These are phyloP conservation scores for Lepidium didymum DNA, from an alignment of 345 rosid species.

Conservation along the genomic window DNA sequence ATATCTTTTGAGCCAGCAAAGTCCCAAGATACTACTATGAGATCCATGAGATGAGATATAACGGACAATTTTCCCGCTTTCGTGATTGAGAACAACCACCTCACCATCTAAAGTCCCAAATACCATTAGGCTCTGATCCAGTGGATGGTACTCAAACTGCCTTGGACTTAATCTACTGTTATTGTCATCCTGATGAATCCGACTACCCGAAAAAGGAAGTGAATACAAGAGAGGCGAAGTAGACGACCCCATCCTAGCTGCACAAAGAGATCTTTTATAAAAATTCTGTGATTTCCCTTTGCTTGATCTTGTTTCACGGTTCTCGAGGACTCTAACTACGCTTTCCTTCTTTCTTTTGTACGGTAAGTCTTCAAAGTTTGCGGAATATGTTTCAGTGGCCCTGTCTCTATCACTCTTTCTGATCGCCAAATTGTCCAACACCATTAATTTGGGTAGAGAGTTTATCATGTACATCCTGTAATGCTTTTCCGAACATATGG, in stretches of 20 bases:
- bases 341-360: slow-evolving; percentile 74
- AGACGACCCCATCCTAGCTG: slow-evolving; percentile 82
- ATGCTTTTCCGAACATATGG: slow-evolving; percentile 81
- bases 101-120: slow-evolving; percentile 95
- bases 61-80: slow-evolving; percentile 65
- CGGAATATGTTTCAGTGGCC: slow-evolving; percentile 46
- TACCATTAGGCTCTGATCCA: slow-evolving; percentile 67
- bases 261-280: slow-evolving; percentile 74
- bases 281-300: slow-evolving; percentile 47
- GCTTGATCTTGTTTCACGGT: slow-evolving; percentile 63
- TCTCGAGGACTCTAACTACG: slow-evolving; percentile 55
- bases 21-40: slow-evolving; percentile 79
- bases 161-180: slow-evolving; percentile 61
- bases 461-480: slow-evolving; percentile 82
- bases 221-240: slow-evolving; percentile 73
- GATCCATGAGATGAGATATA: slow-evolving; percentile 68
- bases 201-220: slow-evolving; percentile 42
- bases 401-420: slow-evolving; percentile 63
- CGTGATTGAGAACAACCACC: slow-evolving; percentile 85
- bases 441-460: slow-evolving; percentile 65
- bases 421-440: slow-evolving; percentile 64
- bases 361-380: slow-evolving; percentile 69
- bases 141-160: slow-evolving; percentile 95
- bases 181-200: slow-evolving; percentile 32
- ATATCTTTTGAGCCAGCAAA: slow-evolving; percentile 86